Percentiles rank a stretch among this genome's conserved stretches.
Evolutionary conservation across 2,329 filamentous ascomycete genomes (phyloP).

Genomic region (Tolypocladium pustulatum): DNA sequence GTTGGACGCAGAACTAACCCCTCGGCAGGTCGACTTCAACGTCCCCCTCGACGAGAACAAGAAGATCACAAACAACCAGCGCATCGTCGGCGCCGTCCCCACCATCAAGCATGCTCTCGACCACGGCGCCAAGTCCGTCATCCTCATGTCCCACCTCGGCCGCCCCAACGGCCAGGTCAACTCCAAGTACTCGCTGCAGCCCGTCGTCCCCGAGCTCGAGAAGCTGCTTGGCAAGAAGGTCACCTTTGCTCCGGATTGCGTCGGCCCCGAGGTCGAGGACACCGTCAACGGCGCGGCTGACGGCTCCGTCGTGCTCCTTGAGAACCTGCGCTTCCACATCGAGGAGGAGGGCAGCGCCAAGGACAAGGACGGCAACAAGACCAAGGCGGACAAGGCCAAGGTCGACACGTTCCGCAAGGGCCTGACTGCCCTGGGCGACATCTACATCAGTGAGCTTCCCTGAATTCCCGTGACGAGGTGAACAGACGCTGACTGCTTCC

Average conservation of each 20-base stretch:
- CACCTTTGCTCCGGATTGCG: constrained; percentile 80
- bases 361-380: constrained; percentile 91
- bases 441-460: constrained; percentile 76
- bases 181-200: constrained; percentile 89
- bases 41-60: constrained; percentile 89
- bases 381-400: constrained; percentile 90
- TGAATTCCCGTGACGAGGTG: not conserved
- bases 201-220: constrained; percentile 84
- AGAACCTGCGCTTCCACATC: constrained; percentile 96
- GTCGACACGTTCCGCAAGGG: constrained; percentile 93
- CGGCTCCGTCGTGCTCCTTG: constrained; percentile 80
- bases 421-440: constrained; percentile 84
- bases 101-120: constrained; percentile 93
- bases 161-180: constrained; percentile 86
- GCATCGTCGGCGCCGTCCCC: constrained; percentile 89
- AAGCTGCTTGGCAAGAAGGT: constrained; percentile 79
- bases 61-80: constrained; percentile 96
- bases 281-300: constrained; percentile 72
- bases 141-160: constrained; percentile 98
- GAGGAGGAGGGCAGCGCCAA: constrained; percentile 97
- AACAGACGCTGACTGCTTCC: constrained; percentile 8
- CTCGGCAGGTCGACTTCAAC: constrained; percentile 89
- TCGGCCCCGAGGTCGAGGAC: constrained; percentile 82
- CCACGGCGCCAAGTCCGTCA: constrained; percentile 79
- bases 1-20: not conserved